These are phyloP conservation scores for Aspergillus pseudoviridinutans DNA, from an alignment of 2,329 filamentous ascomycete genomes.

Conservation along the genomic window DNA sequence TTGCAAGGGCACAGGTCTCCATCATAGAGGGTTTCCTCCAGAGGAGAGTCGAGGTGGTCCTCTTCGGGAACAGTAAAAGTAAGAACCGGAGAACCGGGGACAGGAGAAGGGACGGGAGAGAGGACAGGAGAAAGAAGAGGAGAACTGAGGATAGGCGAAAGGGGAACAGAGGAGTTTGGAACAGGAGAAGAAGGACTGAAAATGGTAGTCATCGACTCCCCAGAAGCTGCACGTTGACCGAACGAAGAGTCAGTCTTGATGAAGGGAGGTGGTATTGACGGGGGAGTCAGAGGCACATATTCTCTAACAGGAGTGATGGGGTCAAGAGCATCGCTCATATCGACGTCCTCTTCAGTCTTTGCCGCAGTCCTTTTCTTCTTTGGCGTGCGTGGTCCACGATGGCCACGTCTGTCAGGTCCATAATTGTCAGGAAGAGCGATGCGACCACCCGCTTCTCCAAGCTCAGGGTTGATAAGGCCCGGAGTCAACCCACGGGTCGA, in stretches of 20 bases:
- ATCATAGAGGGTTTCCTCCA: background rate
- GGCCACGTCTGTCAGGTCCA: background rate
- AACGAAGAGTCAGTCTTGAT: background rate
- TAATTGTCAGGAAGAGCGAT: conserved; percentile 11
- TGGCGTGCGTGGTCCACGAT: background rate
- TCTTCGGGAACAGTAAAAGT: background rate
- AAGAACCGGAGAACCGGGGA: background rate
- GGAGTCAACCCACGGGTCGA: conserved; percentile 22
- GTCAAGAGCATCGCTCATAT: background rate
- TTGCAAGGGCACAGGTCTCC: background rate
- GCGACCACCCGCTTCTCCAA: conserved; percentile 18
- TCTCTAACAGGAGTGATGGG: background rate
- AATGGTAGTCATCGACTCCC: background rate
- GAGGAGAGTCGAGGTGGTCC: background rate
- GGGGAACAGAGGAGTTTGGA: background rate
- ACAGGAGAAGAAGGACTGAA: background rate
- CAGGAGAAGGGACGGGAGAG: background rate
- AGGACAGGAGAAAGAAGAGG: too few relatives aligned
- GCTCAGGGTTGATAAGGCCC: conserved; percentile 15
- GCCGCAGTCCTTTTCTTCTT: background rate
- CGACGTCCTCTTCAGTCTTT: background rate
- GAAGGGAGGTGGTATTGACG: background rate
- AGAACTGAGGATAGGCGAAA: background rate
- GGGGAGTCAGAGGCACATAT: background rate
- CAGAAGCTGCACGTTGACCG: background rate